These are phyloP conservation scores for Aspergillus quadricinctus DNA, from an alignment of 2,329 filamentous ascomycete species.

Conservation along the genomic window DNA sequence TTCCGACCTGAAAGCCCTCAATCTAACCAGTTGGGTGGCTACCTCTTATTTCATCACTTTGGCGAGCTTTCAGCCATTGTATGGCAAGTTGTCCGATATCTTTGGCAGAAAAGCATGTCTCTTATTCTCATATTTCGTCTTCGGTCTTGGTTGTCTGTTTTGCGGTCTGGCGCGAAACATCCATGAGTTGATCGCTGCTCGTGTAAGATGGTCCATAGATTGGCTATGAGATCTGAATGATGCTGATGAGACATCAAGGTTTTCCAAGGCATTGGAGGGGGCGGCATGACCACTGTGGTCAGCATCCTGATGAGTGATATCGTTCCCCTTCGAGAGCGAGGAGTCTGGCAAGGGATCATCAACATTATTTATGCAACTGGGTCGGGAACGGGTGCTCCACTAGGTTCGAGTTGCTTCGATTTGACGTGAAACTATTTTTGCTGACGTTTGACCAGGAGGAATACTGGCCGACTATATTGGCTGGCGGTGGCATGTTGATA, in stretches of 20 bases:
- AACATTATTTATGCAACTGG: conserved; percentile 69
- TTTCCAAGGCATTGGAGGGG: conserved; percentile 62
- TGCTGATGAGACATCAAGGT: conserved; percentile 31
- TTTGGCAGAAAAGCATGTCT: conserved; percentile 54
- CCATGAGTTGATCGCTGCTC: conserved; percentile 60
- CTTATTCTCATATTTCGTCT: conserved; percentile 50
- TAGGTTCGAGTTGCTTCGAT: conserved; percentile 43
- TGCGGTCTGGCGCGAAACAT: conserved; percentile 62
- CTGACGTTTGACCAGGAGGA: conserved; percentile 43
- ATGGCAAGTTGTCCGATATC: conserved; percentile 57
- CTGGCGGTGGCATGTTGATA: conserved; percentile 61
- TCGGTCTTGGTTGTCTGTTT: conserved; percentile 45
- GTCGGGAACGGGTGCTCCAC: conserved; percentile 63
- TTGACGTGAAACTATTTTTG: not conserved
- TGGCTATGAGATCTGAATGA: conserved; percentile 14
- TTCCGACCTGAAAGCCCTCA: conserved; percentile 68
- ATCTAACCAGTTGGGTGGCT: conserved; percentile 72
- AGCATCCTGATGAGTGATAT: conserved; percentile 68
- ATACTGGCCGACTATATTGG: conserved; percentile 68
- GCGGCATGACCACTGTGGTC: conserved; percentile 67
- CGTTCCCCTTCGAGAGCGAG: conserved; percentile 64
- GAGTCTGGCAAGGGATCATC: conserved; percentile 69
- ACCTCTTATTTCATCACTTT: conserved; percentile 67
- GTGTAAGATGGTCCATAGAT: conserved; percentile 37
- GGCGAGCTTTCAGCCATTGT: conserved; percentile 68